Conservation (phyloP, 2,329 filamentous ascomycete species). For the Didymella exigua region DNA sequence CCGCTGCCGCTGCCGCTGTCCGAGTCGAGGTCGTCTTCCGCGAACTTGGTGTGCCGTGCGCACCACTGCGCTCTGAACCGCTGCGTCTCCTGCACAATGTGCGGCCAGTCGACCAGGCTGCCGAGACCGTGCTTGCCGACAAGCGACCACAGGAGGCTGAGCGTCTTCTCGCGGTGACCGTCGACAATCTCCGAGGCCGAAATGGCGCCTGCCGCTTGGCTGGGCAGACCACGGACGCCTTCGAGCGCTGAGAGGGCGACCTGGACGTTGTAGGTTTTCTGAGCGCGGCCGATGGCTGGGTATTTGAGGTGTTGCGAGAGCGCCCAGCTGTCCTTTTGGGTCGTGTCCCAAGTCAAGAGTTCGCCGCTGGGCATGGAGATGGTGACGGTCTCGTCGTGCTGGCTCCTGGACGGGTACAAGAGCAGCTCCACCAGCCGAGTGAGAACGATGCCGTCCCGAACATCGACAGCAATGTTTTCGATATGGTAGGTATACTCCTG, state of each 20-base stretch:
- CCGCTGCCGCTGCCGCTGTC: constrained; percentile 20
- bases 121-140: constrained; percentile 63
- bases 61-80: constrained; percentile 49
- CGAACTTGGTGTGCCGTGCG: constrained; percentile 34
- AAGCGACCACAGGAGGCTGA: constrained; percentile 65
- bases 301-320: constrained; percentile 65
- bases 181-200: constrained; percentile 65
- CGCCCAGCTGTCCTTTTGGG: constrained; percentile 50
- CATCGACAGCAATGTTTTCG: constrained; percentile 65
- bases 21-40: constrained; percentile 42
- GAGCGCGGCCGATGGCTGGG: constrained; percentile 60
- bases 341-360: constrained; percentile 46
- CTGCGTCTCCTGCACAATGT: constrained; percentile 58
- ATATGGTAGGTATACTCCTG: constrained; percentile 65
- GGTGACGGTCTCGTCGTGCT: constrained; percentile 50
- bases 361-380: constrained; percentile 55
- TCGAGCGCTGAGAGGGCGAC: constrained; percentile 61
- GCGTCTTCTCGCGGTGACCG: constrained; percentile 68
- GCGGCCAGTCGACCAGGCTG: constrained; percentile 61
- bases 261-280: constrained; percentile 65
- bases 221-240: constrained; percentile 50
- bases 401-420: constrained; percentile 51
- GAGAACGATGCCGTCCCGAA: constrained; percentile 66
- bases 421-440: constrained; percentile 65
- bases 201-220: constrained; percentile 52